These are phyloP conservation scores for Fraxinus baroniana DNA, from an alignment of 305 asterid species.

Conservation along the genomic window DNA sequence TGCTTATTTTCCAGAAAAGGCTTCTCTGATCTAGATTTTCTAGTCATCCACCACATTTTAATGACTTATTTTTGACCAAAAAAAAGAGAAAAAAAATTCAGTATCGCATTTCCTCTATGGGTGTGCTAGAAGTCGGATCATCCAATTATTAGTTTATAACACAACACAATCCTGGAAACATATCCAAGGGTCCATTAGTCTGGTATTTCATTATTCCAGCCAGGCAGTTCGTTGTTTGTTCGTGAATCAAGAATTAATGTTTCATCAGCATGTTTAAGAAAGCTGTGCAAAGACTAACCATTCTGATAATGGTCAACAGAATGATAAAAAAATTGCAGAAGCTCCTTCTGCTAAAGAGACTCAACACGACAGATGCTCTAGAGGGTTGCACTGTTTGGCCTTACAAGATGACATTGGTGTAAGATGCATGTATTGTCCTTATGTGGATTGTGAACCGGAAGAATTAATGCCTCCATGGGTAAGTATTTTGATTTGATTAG, in stretches of 20 bases:
- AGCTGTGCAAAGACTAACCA: constrained; percentile 5
- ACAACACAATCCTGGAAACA: not conserved
- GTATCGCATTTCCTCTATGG: not conserved
- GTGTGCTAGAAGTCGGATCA: not conserved
- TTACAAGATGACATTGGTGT: constrained; percentile 43
- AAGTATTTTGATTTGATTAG: constrained; percentile 6
- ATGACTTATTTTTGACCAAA: not conserved
- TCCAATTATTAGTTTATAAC: not conserved
- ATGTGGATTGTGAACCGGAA: constrained; percentile 38
- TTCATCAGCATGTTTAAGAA: constrained; percentile 10
- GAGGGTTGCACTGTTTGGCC: constrained; percentile 43
- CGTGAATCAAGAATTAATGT: constrained; percentile 4
- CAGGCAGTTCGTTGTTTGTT: not conserved
- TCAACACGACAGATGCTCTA: constrained; percentile 30
- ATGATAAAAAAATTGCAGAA: constrained; percentile 8
- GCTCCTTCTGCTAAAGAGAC: constrained; percentile 29
- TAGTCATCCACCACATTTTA: not conserved
- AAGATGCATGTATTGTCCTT: constrained; percentile 37
- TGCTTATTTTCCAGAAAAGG: not conserved
- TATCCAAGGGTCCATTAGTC: not conserved
- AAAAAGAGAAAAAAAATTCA: not conserved
- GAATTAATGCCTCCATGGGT: constrained; percentile 51
- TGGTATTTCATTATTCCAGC: not conserved
- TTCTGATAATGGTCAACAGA: constrained; percentile 27
- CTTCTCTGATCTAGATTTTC: not conserved